phyloP scores from a whole-genome alignment of 352 stramenopile genomes.

The Pythium aquatile region DNA sequence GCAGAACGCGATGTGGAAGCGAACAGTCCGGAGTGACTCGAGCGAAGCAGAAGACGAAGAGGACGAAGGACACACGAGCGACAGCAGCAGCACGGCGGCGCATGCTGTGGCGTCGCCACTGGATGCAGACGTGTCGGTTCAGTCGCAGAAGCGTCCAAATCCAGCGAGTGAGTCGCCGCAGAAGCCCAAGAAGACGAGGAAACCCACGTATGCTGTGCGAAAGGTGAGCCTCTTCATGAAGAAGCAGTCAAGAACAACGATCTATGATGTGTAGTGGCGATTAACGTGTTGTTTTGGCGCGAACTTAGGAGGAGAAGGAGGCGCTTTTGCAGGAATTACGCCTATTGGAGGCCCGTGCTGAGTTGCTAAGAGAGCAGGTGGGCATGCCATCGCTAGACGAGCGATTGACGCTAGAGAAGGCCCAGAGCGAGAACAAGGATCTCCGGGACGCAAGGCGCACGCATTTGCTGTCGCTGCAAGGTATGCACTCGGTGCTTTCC shows the following conservation, averaged over 20 bases:
- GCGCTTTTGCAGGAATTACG: slow-evolving; percentile 14
- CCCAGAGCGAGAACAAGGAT: neutral
- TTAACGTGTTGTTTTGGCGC: neutral
- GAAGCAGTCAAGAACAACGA: no score
- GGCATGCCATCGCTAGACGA: slow-evolving; percentile 10
- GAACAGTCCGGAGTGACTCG: neutral
- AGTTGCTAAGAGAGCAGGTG: slow-evolving; percentile 5
- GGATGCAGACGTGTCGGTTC: neutral
- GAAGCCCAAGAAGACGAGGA: slow-evolving; percentile 8
- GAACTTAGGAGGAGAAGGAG: slow-evolving; percentile 17
- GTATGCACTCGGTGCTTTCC: slow-evolving; percentile 8
- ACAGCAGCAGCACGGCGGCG: neutral
- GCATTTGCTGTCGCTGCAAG: slow-evolving; percentile 3
- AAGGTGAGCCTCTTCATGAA: neutral
- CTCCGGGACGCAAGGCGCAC: neutral
- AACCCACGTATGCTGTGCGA: slow-evolving; percentile 12
- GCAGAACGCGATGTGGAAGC: neutral
- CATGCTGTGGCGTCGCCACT: neutral
- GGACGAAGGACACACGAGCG: neutral
- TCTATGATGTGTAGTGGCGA: no score
- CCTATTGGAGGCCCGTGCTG: slow-evolving; percentile 1
- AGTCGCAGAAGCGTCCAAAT: neutral
- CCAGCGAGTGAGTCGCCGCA: neutral
- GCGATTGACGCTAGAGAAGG: neutral
- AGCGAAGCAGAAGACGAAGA: neutral